These are phyloP conservation scores for Plectosphaerella cucumerina DNA, from an alignment of 2,329 filamentous ascomycete species.

Conservation along the genomic window DNA sequence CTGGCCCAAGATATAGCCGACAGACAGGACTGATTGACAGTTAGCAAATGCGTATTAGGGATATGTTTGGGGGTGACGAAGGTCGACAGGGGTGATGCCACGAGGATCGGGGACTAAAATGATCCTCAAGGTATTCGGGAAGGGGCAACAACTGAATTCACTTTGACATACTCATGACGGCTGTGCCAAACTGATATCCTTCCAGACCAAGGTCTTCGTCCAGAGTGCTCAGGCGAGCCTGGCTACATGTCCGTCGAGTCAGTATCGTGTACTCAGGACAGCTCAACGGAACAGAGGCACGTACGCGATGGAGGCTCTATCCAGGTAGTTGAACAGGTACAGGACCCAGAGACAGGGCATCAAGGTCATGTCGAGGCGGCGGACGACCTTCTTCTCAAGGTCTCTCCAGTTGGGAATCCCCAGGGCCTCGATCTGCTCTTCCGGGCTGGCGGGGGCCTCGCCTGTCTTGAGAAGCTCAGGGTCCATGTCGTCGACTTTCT, in stretches of 20 bases:
- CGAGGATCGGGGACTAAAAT: too few relatives aligned
- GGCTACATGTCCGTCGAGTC: constrained; percentile 6
- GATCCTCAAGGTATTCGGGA: too few relatives aligned
- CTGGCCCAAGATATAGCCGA: constrained; percentile 14
- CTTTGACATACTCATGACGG: too few relatives aligned
- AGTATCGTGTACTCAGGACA: too few relatives aligned
- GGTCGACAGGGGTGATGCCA: too few relatives aligned
- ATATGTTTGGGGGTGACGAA: too few relatives aligned
- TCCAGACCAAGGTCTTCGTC: constrained; percentile 18
- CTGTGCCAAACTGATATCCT: constrained; percentile 18
- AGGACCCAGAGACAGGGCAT: constrained; percentile 15
- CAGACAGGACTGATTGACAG: too few relatives aligned
- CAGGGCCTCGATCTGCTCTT: constrained; percentile 14
- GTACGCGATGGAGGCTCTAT: constrained; percentile 15
- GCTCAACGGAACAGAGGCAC: accelerated
- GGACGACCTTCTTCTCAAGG: constrained; percentile 14
- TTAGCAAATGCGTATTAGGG: too few relatives aligned
- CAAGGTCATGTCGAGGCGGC: constrained; percentile 13
- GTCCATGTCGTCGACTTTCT: constrained; percentile 5
- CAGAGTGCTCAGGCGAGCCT: constrained; percentile 16
- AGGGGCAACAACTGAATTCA: too few relatives aligned
- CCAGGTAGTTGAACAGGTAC: constrained; percentile 16
- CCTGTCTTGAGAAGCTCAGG: neutral
- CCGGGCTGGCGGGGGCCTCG: constrained; percentile 4
- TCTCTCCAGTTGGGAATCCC: constrained; percentile 15